Conservation (phyloP, 2,329 filamentous ascomycete genomes). For the Biscogniauxia marginata region DNA sequence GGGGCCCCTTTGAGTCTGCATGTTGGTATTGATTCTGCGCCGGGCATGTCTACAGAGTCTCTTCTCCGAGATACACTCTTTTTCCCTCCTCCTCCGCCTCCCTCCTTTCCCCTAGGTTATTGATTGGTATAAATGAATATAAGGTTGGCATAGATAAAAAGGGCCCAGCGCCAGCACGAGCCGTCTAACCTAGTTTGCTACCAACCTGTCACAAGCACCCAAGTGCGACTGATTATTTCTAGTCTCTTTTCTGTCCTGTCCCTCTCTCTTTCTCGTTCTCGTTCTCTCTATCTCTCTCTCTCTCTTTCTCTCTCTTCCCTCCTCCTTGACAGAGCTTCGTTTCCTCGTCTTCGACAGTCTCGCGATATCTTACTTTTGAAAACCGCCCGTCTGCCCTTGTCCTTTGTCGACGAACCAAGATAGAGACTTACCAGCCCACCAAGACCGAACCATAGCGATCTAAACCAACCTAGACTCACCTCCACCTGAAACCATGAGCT, state of each 20-base stretch:
- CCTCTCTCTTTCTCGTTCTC: background rate
- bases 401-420: background rate
- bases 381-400: background rate
- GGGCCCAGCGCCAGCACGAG: background rate
- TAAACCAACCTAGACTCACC: background rate
- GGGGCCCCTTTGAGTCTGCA: background rate
- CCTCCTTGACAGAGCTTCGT: background rate
- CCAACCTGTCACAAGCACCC: background rate
- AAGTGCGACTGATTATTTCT: background rate
- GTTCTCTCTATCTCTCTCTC: background rate
- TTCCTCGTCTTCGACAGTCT: background rate
- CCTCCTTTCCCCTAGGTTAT: slow-evolving; percentile 3
- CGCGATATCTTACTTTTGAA: background rate
- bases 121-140: slow-evolving; percentile 3
- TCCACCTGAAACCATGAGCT: slow-evolving; percentile 27
- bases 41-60: background rate
- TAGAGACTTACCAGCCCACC: background rate
- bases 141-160: background rate
- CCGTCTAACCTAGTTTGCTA: background rate
- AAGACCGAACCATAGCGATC: background rate
- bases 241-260: slow-evolving; percentile 3
- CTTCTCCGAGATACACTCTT: background rate
- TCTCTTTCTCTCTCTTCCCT: background rate
- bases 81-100: background rate
- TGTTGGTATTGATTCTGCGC: background rate